Conservation (phyloP, 495 filamentous ascomycete genomes). For the Xylaria telfairii region DNA sequence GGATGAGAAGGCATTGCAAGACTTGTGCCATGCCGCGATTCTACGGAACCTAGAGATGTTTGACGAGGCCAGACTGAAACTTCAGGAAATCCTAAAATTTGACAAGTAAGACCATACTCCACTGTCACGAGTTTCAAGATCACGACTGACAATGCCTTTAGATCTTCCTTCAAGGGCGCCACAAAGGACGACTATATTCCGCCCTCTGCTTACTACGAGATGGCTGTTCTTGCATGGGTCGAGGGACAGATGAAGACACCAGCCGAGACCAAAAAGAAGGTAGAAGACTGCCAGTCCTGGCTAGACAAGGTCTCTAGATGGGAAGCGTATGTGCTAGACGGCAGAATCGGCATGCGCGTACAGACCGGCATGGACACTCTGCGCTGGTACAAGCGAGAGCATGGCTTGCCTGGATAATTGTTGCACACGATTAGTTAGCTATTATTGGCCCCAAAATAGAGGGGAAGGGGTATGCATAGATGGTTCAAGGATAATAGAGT, state of each 20-base stretch:
- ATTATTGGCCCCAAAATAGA: background rate
- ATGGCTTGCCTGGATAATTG: conserved; percentile 40
- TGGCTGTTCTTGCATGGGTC: conserved; percentile 82
- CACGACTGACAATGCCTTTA: conserved; percentile 36
- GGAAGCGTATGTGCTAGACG: conserved; percentile 88
- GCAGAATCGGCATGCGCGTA: conserved; percentile 82
- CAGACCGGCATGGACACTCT: conserved; percentile 80
- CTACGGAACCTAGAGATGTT: conserved; percentile 65
- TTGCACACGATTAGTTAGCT: background rate
- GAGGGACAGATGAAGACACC: conserved; percentile 43
- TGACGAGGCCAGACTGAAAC: conserved; percentile 66
- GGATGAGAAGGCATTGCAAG: conserved; percentile 77
- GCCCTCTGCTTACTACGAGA: conserved; percentile 86
- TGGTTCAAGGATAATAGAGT: background rate
- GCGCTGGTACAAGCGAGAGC: conserved; percentile 64
- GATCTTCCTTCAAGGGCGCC: conserved; percentile 70
- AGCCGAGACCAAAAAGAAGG: conserved; percentile 34
- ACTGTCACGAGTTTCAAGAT: background rate
- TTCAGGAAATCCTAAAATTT: conserved; percentile 67
- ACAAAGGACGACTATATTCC: conserved; percentile 81
- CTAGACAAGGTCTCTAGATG: conserved; percentile 80
- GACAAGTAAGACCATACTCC: conserved; percentile 53
- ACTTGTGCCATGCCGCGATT: conserved; percentile 70
- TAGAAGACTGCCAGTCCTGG: conserved; percentile 72
- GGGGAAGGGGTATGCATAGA: background rate